Evolutionary conservation across 805 yeast species (phyloP).

Genomic region (Saccharomycopsis selenospora): DNA sequence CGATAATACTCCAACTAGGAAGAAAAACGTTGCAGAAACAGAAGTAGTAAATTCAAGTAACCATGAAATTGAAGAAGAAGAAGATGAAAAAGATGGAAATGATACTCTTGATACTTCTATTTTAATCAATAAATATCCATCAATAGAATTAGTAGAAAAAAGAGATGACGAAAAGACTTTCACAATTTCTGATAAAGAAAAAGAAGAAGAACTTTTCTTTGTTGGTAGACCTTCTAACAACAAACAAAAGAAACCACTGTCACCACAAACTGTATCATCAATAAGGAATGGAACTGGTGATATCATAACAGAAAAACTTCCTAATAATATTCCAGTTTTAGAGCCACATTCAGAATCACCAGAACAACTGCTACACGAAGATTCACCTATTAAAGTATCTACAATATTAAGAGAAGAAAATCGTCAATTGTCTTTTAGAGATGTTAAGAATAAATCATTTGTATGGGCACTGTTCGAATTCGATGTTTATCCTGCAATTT

Average conservation of each 20-base stretch:
- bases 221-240: background rate
- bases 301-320: background rate
- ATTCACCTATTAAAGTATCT: background rate
- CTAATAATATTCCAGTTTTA: too few species aligned
- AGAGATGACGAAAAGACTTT: background rate
- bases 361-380: conserved; percentile 7
- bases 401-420: conserved; percentile 10
- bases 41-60: conserved; percentile 11
- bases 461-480: conserved; percentile 50
- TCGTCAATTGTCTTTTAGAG: conserved; percentile 24
- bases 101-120: conserved; percentile 4
- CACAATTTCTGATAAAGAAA: background rate
- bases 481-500: conserved; percentile 44
- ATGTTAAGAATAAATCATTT: conserved; percentile 27
- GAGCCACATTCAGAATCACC: background rate
- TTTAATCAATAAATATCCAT: background rate
- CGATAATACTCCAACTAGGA: conserved; percentile 7
- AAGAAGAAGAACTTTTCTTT: background rate
- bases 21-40: conserved; percentile 5
- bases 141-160: background rate
- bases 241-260: too few species aligned
- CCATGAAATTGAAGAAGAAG: background rate
- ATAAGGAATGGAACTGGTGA: conserved; percentile 4
- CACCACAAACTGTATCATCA: too few species aligned
- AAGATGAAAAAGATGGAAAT: conserved; percentile 4